Base-by-base conservation (phyloP, 2,329 filamentous ascomycete species). In the Fusarium sp. region DNA sequence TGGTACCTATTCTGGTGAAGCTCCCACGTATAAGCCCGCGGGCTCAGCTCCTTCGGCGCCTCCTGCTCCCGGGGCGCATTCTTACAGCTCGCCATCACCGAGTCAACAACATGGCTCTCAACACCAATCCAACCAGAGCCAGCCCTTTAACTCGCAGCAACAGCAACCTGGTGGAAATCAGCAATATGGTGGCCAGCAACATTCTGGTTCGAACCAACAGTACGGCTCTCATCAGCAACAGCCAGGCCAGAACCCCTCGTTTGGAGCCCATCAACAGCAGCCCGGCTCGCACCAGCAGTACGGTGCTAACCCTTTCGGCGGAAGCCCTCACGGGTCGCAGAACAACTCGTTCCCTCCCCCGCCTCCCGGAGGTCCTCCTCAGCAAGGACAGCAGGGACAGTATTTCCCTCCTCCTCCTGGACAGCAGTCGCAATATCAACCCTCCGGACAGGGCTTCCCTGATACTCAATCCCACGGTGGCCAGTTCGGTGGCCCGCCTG, bases 1-100 rank as follows among this genome's bases (percentile, higher is more conserved):
- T 8, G 61, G 61, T 39, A 44, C 61, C 60, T 91, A 91, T 73
- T 82, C 79, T 58, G 88, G 87, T 52, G 80, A 84, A 53, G 85
- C 88, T 35, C 89, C 89, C 11, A 78, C 75, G 6, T 78, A 79
- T 58, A 72, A 78, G 15, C 76, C 77, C 9, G 70, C 74, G 10
- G 71, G 74, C 13, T 70, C 67, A 28, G 65, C 63, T 24, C 68
- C 73, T 32, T 72, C 73, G 39, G 61, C 61, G 25, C 67, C 66
- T 35, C 64, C 70, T 11, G 57, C 65, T 11, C 55, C 70, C 26
- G 64, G 69, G 51, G 62, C 72, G 28, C 73, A 73, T n/a, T 63
- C 68, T 41, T 72, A 69, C 50, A 69, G 48, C 38, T 66, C 68
- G 38, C 67, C 68, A 22, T 67, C 68, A 10, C 68, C 71, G 44